Evolutionary conservation across 2,329 filamentous ascomycete species (phyloP).

Genomic region (Colletotrichum sp.): DNA sequence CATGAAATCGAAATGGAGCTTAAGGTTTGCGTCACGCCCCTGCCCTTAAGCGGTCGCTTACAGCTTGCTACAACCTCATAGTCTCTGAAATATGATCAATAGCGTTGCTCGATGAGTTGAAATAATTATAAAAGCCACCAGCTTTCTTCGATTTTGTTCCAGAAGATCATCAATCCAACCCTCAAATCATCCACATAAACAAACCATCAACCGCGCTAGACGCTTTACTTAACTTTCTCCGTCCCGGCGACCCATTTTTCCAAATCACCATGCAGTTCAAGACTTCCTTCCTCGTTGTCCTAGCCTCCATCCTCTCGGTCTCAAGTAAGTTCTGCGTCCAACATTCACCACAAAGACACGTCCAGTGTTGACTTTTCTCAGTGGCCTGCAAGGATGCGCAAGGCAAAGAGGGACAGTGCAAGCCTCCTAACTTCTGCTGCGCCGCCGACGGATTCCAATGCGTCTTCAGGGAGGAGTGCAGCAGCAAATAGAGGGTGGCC

Average conservation of each 20-base stretch:
- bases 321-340: neutral
- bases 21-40: neutral
- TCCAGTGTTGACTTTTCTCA: neutral
- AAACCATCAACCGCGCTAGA: neutral
- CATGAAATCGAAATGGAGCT: neutral
- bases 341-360: neutral
- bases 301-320: neutral
- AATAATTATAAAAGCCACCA: rapidly evolving
- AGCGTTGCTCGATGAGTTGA: rapidly evolving
- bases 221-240: rapidly evolving
- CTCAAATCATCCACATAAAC: neutral
- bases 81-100: neutral
- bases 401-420: neutral
- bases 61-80: no score
- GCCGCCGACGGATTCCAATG: neutral
- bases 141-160: neutral
- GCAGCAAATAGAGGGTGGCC: neutral
- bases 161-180: neutral
- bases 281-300: neutral
- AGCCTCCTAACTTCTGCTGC: neutral
- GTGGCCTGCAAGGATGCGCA: neutral
- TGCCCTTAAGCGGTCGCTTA: neutral
- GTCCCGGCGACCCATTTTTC: neutral
- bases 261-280: neutral
- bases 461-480: neutral